A percentile compares a stretch with the other conserved stretches of the same genome.
Evolutionary conservation across 2,329 filamentous ascomycete species (phyloP).

Genomic region (Aureobasidium pullulans): DNA sequence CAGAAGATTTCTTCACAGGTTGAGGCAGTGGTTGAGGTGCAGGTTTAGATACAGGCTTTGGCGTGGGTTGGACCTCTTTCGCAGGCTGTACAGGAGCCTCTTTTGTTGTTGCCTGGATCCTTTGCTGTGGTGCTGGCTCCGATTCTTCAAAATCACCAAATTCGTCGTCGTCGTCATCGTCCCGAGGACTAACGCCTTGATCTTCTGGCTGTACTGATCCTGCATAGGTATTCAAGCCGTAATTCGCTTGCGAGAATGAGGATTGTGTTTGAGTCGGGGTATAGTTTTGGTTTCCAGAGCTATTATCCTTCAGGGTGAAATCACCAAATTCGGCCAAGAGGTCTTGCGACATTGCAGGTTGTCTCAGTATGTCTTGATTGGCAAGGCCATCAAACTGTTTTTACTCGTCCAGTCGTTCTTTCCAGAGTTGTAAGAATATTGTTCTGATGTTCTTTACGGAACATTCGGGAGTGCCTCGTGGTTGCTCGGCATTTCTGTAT

Average conservation of each 20-base stretch:
- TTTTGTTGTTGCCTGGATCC: background rate
- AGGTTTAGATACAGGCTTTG: background rate
- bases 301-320: conserved; percentile 18
- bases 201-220: background rate
- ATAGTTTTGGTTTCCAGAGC: background rate
- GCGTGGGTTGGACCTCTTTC: background rate
- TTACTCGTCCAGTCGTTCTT: background rate
- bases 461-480: background rate
- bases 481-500: background rate
- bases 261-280: conserved; percentile 6
- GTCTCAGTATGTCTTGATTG: background rate
- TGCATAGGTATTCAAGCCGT: conserved; percentile 6
- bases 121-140: conserved; percentile 1
- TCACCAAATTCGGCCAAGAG: conserved; percentile 45
- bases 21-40: background rate
- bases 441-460: background rate
- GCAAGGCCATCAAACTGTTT: background rate
- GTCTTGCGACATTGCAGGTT: conserved; percentile 43
- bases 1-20: background rate
- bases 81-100: background rate
- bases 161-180: conserved; percentile 21
- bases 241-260: conserved; percentile 15
- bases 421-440: background rate
- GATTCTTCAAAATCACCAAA: conserved; percentile 29
- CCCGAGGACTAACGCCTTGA: conserved; percentile 25